Evolutionary conservation across 768 basidiomycete genomes (phyloP).

Genomic region (Tubosaeta sp.): DNA sequence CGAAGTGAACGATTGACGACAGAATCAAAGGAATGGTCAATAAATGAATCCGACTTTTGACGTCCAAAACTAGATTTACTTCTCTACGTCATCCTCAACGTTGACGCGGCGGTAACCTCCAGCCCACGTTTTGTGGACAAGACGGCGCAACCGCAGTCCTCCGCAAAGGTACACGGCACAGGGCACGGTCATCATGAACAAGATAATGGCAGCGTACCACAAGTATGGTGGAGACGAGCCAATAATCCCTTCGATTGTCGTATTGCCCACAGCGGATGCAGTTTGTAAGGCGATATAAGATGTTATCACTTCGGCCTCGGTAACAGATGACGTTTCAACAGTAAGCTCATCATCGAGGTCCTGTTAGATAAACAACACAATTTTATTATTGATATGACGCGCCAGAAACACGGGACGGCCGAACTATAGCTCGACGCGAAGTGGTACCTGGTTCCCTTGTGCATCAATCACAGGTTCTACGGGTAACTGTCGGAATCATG

Average conservation of each 20-base stretch:
- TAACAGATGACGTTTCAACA: conserved; percentile 11
- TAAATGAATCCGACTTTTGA: neutral
- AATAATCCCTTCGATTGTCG: conserved; percentile 1
- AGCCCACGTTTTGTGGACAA: conserved; percentile 34
- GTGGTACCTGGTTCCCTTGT: conserved; percentile 86
- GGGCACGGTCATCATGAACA: conserved; percentile 43
- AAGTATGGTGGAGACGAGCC: conserved; percentile 7
- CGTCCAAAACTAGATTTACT: conserved; percentile 23
- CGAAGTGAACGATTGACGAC: neutral
- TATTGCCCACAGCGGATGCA: neutral
- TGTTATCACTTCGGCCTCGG: conserved; percentile 14
- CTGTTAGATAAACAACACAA: conserved; percentile 45
- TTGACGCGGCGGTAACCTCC: conserved; percentile 44
- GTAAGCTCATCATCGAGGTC: conserved; percentile 28
- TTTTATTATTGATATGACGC: conserved; percentile 49
- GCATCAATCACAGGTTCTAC: conserved; percentile 51
- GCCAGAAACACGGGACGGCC: conserved; percentile 35
- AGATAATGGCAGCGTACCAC: conserved; percentile 21
- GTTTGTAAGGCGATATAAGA: conserved; percentile 1
- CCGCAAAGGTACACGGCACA: conserved; percentile 47
- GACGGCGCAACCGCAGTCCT: conserved; percentile 38
- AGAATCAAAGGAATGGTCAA: neutral
- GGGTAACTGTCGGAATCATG: conserved; percentile 38
- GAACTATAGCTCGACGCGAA: conserved; percentile 87
- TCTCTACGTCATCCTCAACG: conserved; percentile 48